A percentile compares a stretch with the other conserved stretches of the same genome.
phyloP scores from a whole-genome alignment of 164 flowering plant species.

The Nelumbo lutea region DNA sequence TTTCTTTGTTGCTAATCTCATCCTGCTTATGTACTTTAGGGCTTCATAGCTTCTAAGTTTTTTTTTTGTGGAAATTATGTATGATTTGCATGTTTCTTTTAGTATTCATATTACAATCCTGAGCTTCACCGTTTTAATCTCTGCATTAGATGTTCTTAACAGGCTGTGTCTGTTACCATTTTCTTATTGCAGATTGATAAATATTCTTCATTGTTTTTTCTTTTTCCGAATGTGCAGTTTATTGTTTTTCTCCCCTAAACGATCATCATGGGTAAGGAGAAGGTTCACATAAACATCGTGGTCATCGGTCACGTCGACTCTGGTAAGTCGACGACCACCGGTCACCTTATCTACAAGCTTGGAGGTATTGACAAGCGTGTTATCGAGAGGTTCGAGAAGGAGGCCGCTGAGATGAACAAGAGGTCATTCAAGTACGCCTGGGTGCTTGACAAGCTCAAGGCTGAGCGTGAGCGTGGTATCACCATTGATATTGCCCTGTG shows the following conservation, averaged over 20 bases:
- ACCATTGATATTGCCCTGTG: conserved; percentile 61
- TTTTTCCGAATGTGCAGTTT: not conserved
- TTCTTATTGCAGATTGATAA: too few relatives aligned
- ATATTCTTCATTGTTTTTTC: too few relatives aligned
- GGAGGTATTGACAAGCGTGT: conserved; percentile 28
- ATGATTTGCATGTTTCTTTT: too few relatives aligned
- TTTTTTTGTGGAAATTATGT: too few relatives aligned
- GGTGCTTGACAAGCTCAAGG: conserved; percentile 28
- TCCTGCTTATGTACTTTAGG: too few relatives aligned
- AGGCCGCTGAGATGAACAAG: conserved; percentile 28
- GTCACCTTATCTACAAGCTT: conserved; percentile 25
- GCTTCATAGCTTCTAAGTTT: too few relatives aligned
- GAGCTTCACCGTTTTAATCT: too few relatives aligned
- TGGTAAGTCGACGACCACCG: conserved; percentile 25
- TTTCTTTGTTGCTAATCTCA: too few relatives aligned
- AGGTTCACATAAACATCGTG: conserved; percentile 22
- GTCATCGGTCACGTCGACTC: conserved; percentile 27
- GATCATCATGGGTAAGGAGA: conserved; percentile 22
- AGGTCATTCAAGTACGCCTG: conserved; percentile 26
- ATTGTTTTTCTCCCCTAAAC: not conserved
- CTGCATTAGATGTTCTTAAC: too few relatives aligned
- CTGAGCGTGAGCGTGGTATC: conserved; percentile 65
- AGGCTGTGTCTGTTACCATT: too few relatives aligned
- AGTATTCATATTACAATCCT: too few relatives aligned
- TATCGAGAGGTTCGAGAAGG: conserved; percentile 25